phyloP scores from a whole-genome alignment of 2,329 filamentous ascomycete species.

The Penicillium sp. region DNA sequence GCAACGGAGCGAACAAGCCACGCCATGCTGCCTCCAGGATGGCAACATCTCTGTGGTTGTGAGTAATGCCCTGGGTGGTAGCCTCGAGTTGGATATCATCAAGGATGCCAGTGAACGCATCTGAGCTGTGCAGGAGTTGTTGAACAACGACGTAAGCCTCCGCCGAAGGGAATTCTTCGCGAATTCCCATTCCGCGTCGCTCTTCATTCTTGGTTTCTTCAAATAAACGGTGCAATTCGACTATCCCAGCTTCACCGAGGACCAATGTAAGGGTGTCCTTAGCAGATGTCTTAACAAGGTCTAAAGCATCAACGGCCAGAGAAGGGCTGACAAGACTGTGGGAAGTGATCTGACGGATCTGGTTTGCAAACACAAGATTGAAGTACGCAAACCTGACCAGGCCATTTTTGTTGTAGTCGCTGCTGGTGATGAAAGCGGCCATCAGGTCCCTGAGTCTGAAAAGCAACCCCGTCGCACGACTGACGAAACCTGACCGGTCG shows the following conservation, averaged over 20 bases:
- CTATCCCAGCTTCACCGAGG: conserved; percentile 31
- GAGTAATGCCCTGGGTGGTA: conserved; percentile 22
- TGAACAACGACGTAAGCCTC: conserved; percentile 48
- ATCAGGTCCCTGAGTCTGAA: conserved; percentile 39
- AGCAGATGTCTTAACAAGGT: conserved; percentile 34
- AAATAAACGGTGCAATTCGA: conserved; percentile 42
- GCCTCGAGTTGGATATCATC: conserved; percentile 42
- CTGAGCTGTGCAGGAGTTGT: conserved; percentile 38
- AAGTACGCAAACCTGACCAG: conserved; percentile 28
- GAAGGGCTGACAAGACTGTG: conserved; percentile 29
- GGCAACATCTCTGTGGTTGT: conserved; percentile 25
- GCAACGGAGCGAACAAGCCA: conserved; percentile 51
- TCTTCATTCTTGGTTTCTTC: conserved; percentile 42
- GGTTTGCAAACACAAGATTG: conserved; percentile 37
- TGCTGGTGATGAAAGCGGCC: conserved; percentile 14
- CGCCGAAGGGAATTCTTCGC: conserved; percentile 40
- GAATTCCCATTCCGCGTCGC: conserved; percentile 48
- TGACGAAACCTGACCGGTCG: conserved; percentile 48
- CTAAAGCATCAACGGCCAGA: conserved; percentile 23
- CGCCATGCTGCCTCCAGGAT: conserved; percentile 39
- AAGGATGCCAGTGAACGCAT: conserved; percentile 35
- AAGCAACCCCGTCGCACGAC: conserved; percentile 34
- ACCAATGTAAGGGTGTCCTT: conserved; percentile 35
- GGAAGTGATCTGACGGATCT: conserved; percentile 36
- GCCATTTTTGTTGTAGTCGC: conserved; percentile 15